These are phyloP conservation scores for Chamaenerion angustifolium DNA, from an alignment of 345 rosid species.

Conservation along the genomic window DNA sequence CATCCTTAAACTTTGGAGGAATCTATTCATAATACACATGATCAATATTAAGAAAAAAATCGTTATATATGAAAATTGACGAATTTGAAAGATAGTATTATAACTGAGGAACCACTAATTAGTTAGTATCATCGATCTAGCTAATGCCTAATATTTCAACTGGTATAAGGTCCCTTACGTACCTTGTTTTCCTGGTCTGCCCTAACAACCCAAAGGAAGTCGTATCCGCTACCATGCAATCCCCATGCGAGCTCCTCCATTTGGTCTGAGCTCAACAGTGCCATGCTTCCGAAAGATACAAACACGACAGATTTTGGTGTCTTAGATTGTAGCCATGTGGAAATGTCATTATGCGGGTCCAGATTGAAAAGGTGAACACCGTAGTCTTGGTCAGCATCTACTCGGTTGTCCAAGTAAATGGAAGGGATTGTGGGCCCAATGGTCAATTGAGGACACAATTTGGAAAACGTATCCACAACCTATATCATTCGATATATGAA, in stretches of 20 bases:
- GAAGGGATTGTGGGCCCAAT: conserved; percentile 68
- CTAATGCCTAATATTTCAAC: too few relatives aligned
- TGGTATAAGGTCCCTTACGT: too few relatives aligned
- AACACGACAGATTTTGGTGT: conserved; percentile 40
- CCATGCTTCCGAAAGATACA: conserved; percentile 62
- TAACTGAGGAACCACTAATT: too few relatives aligned
- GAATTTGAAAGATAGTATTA: too few relatives aligned
- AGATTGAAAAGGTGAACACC: conserved; percentile 29
- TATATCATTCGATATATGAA: too few relatives aligned
- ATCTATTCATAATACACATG: background rate
- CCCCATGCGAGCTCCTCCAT: conserved; percentile 44
- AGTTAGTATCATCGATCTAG: too few relatives aligned
- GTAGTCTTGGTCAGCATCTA: conserved; percentile 28
- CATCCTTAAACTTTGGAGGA: conserved; percentile 4
- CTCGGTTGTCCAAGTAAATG: conserved; percentile 33
- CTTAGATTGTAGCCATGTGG: conserved; percentile 32
- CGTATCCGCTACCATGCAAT: conserved; percentile 11
- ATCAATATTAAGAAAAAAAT: too few relatives aligned
- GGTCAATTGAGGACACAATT: conserved; percentile 26
- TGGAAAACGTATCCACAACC: conserved; percentile 34
- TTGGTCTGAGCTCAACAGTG: conserved; percentile 22
- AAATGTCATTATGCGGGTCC: conserved; percentile 11
- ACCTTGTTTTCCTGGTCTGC: conserved; percentile 32
- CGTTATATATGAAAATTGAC: too few relatives aligned
- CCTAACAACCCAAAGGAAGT: conserved; percentile 48